Evolutionary conservation across 2,329 filamentous ascomycete genomes (phyloP).

Genomic region (Exophiala sp.): DNA sequence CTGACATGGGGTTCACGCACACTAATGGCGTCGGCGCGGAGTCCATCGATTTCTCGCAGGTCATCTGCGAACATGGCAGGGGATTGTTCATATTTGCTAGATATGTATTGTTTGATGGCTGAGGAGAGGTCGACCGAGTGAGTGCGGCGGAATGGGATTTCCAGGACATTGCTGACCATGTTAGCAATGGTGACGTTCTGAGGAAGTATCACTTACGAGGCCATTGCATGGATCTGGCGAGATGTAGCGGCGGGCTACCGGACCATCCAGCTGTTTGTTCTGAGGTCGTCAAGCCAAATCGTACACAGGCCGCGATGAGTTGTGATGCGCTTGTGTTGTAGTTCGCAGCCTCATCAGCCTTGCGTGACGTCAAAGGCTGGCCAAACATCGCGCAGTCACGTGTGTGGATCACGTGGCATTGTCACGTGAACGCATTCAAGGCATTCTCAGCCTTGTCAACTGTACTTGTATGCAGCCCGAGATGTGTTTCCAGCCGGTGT

Average conservation of each 20-base stretch:
- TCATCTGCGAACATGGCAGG: conserved; percentile 94
- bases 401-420: too few species aligned
- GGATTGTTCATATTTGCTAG: conserved; percentile 96
- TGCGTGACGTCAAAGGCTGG: not conserved
- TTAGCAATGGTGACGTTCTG: not conserved
- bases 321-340: not conserved
- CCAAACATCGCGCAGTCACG: not conserved
- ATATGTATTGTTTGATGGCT: conserved; percentile 91
- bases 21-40: conserved; percentile 81
- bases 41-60: conserved; percentile 73
- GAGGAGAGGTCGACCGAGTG: conserved; percentile 69
- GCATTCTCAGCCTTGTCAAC: conserved; percentile 1
- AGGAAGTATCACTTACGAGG: conserved; percentile 15
- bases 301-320: not conserved
- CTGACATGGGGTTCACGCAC: conserved; percentile 81
- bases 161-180: conserved; percentile 49
- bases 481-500: too few species aligned
- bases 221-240: conserved; percentile 9
- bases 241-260: not conserved
- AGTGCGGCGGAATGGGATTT: conserved; percentile 82
- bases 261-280: not conserved
- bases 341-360: not conserved
- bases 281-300: not conserved
- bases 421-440: not conserved
- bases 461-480: too few species aligned